Percentiles rank a stretch among this genome's conserved stretches.
These are phyloP conservation scores for Microbotryomycetes sp. DNA, from an alignment of 1,284 basidiomycete genomes.

Conservation along the genomic window DNA sequence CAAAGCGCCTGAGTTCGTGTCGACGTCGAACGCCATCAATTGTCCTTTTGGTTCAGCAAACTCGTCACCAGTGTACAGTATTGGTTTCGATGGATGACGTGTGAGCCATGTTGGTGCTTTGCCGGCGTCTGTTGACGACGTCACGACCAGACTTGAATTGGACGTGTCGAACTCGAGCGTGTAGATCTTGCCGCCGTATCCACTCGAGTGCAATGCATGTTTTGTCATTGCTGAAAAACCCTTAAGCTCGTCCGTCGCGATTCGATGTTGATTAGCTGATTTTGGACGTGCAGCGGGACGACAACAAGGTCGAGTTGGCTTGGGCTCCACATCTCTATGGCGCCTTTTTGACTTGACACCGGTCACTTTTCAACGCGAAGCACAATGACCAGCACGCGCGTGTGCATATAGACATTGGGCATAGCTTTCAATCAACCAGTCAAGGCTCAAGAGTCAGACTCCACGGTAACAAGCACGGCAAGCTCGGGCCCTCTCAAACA, in stretches of 20 bases:
- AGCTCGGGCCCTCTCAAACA: too few relatives aligned
- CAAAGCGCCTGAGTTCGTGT: not conserved
- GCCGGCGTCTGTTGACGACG: not conserved
- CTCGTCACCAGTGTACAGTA: conserved; percentile 29
- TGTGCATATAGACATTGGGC: too few relatives aligned
- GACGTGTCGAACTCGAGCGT: conserved; percentile 15
- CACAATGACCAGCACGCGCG: too few relatives aligned
- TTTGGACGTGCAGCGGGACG: too few relatives aligned
- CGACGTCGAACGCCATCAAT: conserved; percentile 6
- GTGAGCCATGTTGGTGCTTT: conserved; percentile 26
- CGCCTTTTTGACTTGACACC: too few relatives aligned
- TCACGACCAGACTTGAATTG: not conserved
- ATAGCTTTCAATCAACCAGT: too few relatives aligned
- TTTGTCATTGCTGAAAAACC: too few relatives aligned
- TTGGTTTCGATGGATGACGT: not conserved
- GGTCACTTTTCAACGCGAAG: too few relatives aligned
- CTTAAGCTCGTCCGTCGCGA: too few relatives aligned
- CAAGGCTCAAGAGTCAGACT: too few relatives aligned
- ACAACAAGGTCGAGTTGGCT: not conserved
- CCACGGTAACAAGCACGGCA: too few relatives aligned
- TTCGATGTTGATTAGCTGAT: too few relatives aligned
- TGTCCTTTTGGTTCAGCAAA: conserved; percentile 12
- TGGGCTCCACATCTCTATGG: conserved; percentile 5
- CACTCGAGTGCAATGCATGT: conserved; percentile 7
- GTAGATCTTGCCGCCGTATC: conserved; percentile 23